Conservation (phyloP, 2,329 filamentous ascomycete species). For the Colletotrichum salicis region DNA sequence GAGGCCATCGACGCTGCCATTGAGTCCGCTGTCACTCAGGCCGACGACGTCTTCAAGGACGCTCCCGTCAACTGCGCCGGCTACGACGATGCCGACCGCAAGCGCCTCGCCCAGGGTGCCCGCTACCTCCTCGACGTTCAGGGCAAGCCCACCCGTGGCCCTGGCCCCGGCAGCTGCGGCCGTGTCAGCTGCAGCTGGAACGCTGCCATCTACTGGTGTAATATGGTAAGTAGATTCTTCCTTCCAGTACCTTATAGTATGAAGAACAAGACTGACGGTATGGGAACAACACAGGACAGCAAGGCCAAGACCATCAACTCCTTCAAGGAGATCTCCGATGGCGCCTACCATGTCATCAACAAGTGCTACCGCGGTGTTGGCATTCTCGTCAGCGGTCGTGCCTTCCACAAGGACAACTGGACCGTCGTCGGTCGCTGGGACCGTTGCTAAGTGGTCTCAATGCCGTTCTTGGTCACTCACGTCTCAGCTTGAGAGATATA, state of each 20-base stretch:
- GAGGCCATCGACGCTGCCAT: not conserved
- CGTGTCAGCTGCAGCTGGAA: not conserved
- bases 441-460: not conserved
- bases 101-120: no score
- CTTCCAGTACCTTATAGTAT: not conserved
- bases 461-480: not conserved
- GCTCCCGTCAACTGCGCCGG: no score
- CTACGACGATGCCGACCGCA: no score
- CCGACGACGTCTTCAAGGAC: no score
- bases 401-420: no score
- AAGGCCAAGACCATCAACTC: not conserved
- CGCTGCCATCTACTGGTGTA: not conserved
- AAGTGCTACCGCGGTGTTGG: no score
- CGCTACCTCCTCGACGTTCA: not conserved
- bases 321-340: not conserved
- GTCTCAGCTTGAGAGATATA: not conserved
- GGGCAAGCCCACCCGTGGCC: not conserved
- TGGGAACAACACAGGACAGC: not conserved
- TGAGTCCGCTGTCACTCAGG: not conserved
- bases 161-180: not conserved
- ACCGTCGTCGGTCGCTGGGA: not conserved
- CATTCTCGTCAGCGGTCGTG: no score
- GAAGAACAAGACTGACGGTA: not conserved
- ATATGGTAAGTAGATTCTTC: not conserved
- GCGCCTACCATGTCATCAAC: no score